Evolutionary conservation across 176 grass and related monocot genomes (phyloP), one percentile per base, ranked within the genome.

Genomic region (Eragrostis curvula): DNA sequence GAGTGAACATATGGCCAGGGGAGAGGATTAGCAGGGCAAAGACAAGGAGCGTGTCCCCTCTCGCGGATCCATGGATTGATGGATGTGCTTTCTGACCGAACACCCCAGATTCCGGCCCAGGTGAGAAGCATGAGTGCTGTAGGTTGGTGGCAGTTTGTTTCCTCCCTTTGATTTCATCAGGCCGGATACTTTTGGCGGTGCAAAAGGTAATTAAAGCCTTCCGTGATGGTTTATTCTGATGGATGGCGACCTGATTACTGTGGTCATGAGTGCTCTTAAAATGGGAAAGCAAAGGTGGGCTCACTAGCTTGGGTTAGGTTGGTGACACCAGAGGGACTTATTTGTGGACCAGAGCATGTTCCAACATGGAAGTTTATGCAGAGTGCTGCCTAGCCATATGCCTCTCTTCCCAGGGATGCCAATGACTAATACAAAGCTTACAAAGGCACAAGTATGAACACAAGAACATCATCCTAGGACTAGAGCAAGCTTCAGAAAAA

Each of bases 11-110:
- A 70, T 63, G 56, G 80, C 67, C 79, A 42, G 46, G 36, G 14
- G 81, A 25, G 74, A 74, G 89, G 85, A 81, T 87, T 84, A 79
- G 66, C 80, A 20, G 79, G 68, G 59, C 80, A 79, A 77, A 81
- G 85, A 87, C 85, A 87, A 32, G 89, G 81, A 72, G 76, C 76
- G 30, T 91, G 85, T 87, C 70, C 88, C 80, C 81, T 83, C 18
- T 46, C 10, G 61, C 39, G 46, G 47, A 65, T 79, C 75, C 85
- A 58, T 81, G 70, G 32, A 36, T 36, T 36, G 32, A 36, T 36
- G 32, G 71, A 91, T 71, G 73, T 88, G 86, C 70, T 87, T 76
- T 66, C 88, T 78, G 65, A 76, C 55, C 82, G 32, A 36, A 84
- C 81, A 15, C 69, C 81, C 56, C 14, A 77, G 84, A 53, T 77